phyloP scores from a whole-genome alignment of 129 eudicot species.

The Artemisia annua region DNA sequence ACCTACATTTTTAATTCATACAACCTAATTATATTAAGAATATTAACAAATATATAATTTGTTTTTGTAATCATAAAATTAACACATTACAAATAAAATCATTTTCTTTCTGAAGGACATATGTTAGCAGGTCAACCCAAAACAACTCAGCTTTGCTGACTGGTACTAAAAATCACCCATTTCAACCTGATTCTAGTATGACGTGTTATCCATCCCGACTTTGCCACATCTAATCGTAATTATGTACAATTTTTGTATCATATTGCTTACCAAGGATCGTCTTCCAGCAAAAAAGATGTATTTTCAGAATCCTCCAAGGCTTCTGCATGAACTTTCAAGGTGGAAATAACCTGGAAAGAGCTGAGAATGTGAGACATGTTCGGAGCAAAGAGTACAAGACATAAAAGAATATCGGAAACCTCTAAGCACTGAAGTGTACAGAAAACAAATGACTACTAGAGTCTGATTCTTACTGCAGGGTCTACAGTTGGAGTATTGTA shows the following conservation, averaged over 20 bases:
- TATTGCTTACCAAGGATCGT: slow-evolving; percentile 48
- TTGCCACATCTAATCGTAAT: too few species aligned
- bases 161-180: too few species aligned
- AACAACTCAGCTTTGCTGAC: too few species aligned
- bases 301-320: slow-evolving; percentile 40
- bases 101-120: too few species aligned
- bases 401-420: not conserved
- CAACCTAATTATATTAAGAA: too few species aligned
- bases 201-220: too few species aligned
- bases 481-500: slow-evolving; percentile 54
- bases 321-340: slow-evolving; percentile 36
- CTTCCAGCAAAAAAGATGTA: slow-evolving; percentile 56
- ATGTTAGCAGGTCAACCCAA: too few species aligned
- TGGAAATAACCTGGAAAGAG: slow-evolving; percentile 49
- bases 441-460: not conserved
- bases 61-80: too few species aligned
- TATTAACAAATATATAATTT: too few species aligned
- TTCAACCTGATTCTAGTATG: too few species aligned
- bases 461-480: slow-evolving; percentile 48
- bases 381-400: slow-evolving; percentile 7
- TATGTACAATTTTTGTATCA: not conserved
- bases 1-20: too few species aligned
- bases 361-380: slow-evolving; percentile 19
- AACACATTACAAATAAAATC: too few species aligned
- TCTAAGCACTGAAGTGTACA: not conserved